Base-by-base conservation (phyloP, 345 rosid genomes). In the Hevea brasiliensis region DNA sequence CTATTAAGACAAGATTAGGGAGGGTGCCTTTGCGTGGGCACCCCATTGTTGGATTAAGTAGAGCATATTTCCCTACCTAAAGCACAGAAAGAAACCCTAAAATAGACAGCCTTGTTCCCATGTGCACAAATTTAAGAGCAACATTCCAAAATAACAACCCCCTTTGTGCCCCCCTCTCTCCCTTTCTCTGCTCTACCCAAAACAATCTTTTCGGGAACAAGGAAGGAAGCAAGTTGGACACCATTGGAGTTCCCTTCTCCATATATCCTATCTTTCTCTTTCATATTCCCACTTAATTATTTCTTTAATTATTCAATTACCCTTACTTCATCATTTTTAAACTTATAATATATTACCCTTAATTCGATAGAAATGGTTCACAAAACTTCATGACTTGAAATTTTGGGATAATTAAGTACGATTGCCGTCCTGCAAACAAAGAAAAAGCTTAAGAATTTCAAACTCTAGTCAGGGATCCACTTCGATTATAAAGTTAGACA, bases 41-140 rank as follows among this genome's bases (percentile, higher is more conserved):
- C 77, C 67, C 74, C 37, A 61, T 50, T 88, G 91, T 85, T 86
- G 86, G 90, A 88, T 86, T 78, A 82, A 81, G 77, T 21, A 70
- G 75, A 82, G 81, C 92, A 89, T 71, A 79, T 61, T 83, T 80
- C 89, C 93, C 98, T 81, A 84, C 91, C 84, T 26, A 70, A 68
- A 67, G 40, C 89, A 80, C 81, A 73, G 72, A 77, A 79, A 72
- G 60, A 82, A 82, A 81, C 86, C 82, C 88, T 81, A 61, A 79
- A 82, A 63, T 80, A 79, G 86, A 89, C 90, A 88, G 62, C 82
- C 83, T 91, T 91, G 92, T 89, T 91, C 87, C 89, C 97, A 88
- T 93, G 92, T 90, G 92, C 84, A 45, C 85, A 44, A 57, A 82
- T 85, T 88, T 87, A 88, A 93, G 86, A 77, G 85, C 90, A 85